Evolutionary conservation across 2,329 filamentous ascomycete species (phyloP), one percentile per base, ranked within the genome.

Genomic region (Alternaria viburni): DNA sequence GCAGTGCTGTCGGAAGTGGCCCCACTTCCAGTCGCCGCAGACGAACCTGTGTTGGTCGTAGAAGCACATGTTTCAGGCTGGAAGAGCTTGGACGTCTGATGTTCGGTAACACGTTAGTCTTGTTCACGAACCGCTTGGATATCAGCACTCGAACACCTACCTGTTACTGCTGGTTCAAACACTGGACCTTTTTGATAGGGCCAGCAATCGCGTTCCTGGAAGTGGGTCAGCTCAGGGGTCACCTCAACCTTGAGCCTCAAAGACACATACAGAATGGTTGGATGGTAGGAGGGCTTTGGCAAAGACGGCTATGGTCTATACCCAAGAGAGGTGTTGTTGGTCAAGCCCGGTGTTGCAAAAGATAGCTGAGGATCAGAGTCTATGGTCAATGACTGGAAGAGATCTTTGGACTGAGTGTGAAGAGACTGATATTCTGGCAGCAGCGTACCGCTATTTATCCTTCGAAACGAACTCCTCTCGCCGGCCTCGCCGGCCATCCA

Each of bases 11-110:
- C 92, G 90, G 85, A 97, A 97, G 83, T 91, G 91, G 70, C 93
- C 92, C 94, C 94, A 98, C 81, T 93, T 93, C 90, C 91, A 97
- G 86, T 93, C 95, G 76, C 92, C 91, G 83, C 95, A 98, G 61
- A 81, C 81, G 87, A 92, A 97, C 73, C 89, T 87, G 80, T 91
- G 93, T 82, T 95, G 91, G 76, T 97, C 93, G 85, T 94, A 98
- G 86, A 96, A 97, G 85, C 95, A 97, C 95, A 98, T 97, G 77
- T 80, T 76, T 77, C 70, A 77, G 70, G 67, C 66, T 59, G 69
- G 68, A 67, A 75, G 74, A 76, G 74, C 65, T 67, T 69, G 74
- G 62, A 51, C 69, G 66, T 64, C 71, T 76, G 63, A 67, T 66
- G 65, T 71, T 69, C 61, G 62, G 60, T 62, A 64, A 67, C 69